These are phyloP conservation scores for Myxozyma nipponensis DNA, from an alignment of 805 yeast genomes.

Conservation along the genomic window DNA sequence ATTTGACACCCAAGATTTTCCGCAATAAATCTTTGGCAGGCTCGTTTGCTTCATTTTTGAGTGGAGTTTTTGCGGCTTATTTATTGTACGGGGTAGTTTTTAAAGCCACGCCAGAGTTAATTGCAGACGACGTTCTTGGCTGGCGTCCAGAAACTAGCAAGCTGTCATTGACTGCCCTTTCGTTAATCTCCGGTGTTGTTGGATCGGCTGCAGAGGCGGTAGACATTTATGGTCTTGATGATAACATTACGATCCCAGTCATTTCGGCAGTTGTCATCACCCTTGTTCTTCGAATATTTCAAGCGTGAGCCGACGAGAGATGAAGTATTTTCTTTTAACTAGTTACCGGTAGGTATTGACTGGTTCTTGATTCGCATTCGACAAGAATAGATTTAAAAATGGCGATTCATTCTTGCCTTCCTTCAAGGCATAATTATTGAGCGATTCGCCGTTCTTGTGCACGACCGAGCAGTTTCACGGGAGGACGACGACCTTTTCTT, in stretches of 20 bases:
- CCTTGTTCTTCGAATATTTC: slow-evolving; percentile 41
- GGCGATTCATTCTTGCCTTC: no score
- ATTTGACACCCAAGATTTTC: slow-evolving; percentile 72
- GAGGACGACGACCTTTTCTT: no score
- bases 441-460: no score
- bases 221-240: slow-evolving; percentile 74
- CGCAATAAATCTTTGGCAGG: slow-evolving; percentile 85
- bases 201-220: slow-evolving; percentile 87
- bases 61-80: slow-evolving; percentile 66
- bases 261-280: slow-evolving; percentile 66
- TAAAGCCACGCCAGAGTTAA: slow-evolving; percentile 41
- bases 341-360: no score
- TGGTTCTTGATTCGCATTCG: no score
- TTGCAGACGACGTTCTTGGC: slow-evolving; percentile 42
- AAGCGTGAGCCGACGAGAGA: neutral
- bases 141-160: slow-evolving; percentile 64
- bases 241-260: slow-evolving; percentile 91
- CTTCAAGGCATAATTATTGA: no score
- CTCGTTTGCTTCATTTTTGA: slow-evolving; percentile 73
- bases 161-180: slow-evolving; percentile 50
- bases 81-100: slow-evolving; percentile 69
- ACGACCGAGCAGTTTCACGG: no score
- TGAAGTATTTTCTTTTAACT: neutral
- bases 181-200: slow-evolving; percentile 67
- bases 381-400: no score